These are phyloP conservation scores for Chlamydomonas eustigma DNA, from an alignment of 139 green algal genomes.

Conservation along the genomic window DNA sequence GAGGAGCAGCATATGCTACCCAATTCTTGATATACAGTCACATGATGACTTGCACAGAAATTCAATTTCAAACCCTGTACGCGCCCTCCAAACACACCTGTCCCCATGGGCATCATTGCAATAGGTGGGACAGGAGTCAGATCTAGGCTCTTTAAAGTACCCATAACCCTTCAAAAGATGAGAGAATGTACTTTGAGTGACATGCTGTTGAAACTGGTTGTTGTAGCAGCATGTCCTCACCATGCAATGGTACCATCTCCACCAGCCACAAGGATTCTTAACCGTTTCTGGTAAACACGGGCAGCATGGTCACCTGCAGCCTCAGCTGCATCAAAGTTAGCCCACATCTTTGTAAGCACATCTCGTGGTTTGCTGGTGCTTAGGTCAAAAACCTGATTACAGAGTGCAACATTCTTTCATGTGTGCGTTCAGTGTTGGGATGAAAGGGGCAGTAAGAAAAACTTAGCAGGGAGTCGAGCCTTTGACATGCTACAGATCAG, in stretches of 20 bases:
- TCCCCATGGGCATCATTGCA: conserved; percentile 83
- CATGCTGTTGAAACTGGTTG: too few species aligned
- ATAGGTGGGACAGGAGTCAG: conserved; percentile 63
- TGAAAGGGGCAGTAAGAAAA: too few species aligned
- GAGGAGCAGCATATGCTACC: too few species aligned
- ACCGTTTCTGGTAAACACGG: conserved; percentile 33
- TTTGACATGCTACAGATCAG: too few species aligned
- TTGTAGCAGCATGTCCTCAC: conserved; percentile 13
- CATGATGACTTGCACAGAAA: too few species aligned
- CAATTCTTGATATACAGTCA: too few species aligned
- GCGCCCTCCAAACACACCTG: too few species aligned
- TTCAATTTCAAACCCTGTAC: too few species aligned
- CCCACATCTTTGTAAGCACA: conserved; percentile 67
- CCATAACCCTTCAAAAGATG: conserved; percentile 62
- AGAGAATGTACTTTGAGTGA: too few species aligned
- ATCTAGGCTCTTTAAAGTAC: conserved; percentile 60
- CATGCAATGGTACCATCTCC: conserved; percentile 74
- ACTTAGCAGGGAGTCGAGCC: too few species aligned
- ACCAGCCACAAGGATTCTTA: conserved; percentile 75
- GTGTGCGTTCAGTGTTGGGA: too few species aligned
- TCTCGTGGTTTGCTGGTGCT: conserved; percentile 53
- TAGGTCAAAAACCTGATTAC: conserved; percentile 77
- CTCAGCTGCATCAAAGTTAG: conserved; percentile 50
- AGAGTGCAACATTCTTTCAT: too few species aligned
- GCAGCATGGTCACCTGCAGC: conserved; percentile 40